Conservation (phyloP, 2,329 filamentous ascomycete genomes). For the Penicillium polonicum region DNA sequence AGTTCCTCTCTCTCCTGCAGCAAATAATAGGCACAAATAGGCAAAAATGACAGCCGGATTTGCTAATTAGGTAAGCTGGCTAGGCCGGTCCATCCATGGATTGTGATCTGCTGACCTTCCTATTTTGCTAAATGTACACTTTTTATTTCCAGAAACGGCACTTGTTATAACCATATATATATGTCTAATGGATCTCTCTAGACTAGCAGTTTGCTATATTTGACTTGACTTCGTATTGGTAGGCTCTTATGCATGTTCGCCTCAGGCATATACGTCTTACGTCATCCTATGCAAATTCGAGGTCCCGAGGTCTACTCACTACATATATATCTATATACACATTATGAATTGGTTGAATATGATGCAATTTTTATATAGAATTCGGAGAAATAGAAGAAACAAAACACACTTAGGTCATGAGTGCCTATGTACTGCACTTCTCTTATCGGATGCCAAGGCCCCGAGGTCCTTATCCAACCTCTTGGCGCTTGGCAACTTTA, state of each 20-base stretch:
- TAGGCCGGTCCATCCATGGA: neutral
- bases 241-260: neutral
- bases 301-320: neutral
- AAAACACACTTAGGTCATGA: neutral
- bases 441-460: neutral
- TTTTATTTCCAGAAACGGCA: neutral
- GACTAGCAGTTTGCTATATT: neutral
- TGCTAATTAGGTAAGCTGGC: conserved; percentile 4
- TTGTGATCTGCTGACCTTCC: conserved; percentile 7
- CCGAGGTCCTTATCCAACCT: neutral
- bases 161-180: neutral
- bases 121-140: neutral
- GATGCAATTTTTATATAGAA: neutral
- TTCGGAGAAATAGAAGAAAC: neutral
- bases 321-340: neutral
- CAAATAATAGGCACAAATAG: conserved; percentile 6
- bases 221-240: neutral
- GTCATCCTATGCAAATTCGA: neutral
- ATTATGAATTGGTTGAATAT: neutral
- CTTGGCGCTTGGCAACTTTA: conserved; percentile 21
- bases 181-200: neutral
- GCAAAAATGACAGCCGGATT: conserved; percentile 5
- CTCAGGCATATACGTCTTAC: neutral
- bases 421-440: neutral
- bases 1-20: neutral